Evolutionary conservation across 768 basidiomycete genomes (phyloP), one percentile per base, ranked within the genome.

Genomic region (Favolaschia claudopus): DNA sequence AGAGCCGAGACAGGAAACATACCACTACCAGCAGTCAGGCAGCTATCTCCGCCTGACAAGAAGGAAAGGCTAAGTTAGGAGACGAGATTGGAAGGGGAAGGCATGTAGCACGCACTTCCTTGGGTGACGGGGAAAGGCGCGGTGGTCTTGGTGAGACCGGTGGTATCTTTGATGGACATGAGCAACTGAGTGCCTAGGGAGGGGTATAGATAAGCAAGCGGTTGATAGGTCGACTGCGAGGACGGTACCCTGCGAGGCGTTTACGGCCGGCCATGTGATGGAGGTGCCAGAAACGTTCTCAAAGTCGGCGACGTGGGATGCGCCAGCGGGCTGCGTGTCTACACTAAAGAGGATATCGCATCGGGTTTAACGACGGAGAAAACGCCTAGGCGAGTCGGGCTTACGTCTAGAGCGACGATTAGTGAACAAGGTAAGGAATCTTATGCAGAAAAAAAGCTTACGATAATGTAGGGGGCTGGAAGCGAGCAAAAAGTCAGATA

Each of bases 381-480:
- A 12, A 47, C 10, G 32, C 39, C 22, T 20, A 15, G 14, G 13
- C 19, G 2, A n/a, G n/a, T n/a, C 13, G 24, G 12, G 59, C 42
- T 62, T 60, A 80, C 82, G 74, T 81, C 82, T 85, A 72, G 49
- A 60, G 36, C 50, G 14, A 38, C 40, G 25, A n/a, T 39, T 43
- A 22, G 24, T 27, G 12, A 37, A 25, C 8, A 15, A 27, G 29
- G 36, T 24, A 57, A 32, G 6, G 40, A 6, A 27, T n/a, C n/a
- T n/a, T n/a, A n/a, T n/a, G 7, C 13, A 46, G 24, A 27, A n/a
- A 24, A 24, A 32, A 33, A 12, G 80, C 88, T 50, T 72, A 91
- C 90, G 79, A 90, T 64, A 66, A 76, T 84, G 79, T 81, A 91
- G 31, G 89, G 88, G 32, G 73, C 89, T 91, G 8, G 34, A 22